A percentile compares a stretch with the other conserved stretches of the same genome.
Evolutionary conservation across 148 eudicot species (phyloP).

Genomic region (Rhododendron williamsianum): DNA sequence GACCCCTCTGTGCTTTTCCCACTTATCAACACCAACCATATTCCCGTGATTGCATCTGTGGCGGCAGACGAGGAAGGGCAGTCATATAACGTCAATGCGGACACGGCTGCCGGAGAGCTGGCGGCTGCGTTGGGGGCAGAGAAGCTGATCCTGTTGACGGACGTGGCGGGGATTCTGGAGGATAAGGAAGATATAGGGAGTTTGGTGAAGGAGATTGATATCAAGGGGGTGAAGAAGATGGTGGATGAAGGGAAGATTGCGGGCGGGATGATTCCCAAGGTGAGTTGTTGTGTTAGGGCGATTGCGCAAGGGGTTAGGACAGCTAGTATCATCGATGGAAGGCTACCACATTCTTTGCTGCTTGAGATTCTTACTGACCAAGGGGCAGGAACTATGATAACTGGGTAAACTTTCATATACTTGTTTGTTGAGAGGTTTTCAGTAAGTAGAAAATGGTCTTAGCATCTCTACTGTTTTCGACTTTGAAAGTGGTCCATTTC

Average conservation of each 20-base stretch:
- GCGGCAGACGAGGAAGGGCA: conserved; percentile 67
- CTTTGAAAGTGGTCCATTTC: background rate
- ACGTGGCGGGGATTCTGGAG: conserved; percentile 73
- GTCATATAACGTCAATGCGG: conserved; percentile 70
- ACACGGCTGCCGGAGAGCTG: conserved; percentile 76
- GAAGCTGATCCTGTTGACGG: conserved; percentile 74
- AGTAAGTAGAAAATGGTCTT: background rate
- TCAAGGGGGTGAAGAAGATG: conserved; percentile 69
- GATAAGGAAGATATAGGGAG: conserved; percentile 49
- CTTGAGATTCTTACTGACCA: conserved; percentile 71
- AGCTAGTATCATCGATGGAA: conserved; percentile 73
- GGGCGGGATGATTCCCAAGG: conserved; percentile 90
- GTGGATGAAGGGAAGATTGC: conserved; percentile 64
- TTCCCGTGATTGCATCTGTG: conserved; percentile 78
- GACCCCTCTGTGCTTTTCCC: conserved; percentile 53
- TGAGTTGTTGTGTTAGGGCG: conserved; percentile 71
- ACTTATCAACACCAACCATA: conserved; percentile 44
- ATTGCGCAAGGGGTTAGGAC: conserved; percentile 76
- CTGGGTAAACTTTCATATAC: conserved; percentile 33
- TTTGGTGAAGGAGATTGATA: conserved; percentile 71
- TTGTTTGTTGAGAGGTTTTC: background rate
- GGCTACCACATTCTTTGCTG: conserved; percentile 64
- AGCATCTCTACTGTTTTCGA: background rate
- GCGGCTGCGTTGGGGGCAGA: conserved; percentile 80
- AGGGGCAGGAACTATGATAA: conserved; percentile 90